Percentiles rank a stretch among this genome's conserved stretches.
Evolutionary conservation across 306 rosid genomes (phyloP).

Genomic region (Cicer pinnatifidum): DNA sequence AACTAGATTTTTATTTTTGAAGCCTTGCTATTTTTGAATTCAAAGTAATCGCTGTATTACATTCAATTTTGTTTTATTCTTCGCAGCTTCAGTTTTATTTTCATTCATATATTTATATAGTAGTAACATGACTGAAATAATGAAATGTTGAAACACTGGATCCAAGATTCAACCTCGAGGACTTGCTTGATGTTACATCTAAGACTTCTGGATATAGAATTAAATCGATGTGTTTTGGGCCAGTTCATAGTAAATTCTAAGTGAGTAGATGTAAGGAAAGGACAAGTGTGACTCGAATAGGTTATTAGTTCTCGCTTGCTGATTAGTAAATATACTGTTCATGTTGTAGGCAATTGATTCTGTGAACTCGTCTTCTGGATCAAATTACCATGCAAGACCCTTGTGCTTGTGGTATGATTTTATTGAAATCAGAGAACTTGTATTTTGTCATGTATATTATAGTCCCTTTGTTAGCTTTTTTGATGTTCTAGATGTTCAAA

Average conservation of each 20-base stretch:
- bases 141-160: constrained; percentile 1
- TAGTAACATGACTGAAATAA: not conserved
- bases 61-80: not conserved
- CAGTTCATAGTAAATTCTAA: constrained; percentile 23
- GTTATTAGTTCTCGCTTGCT: not conserved
- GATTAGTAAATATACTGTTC: not conserved
- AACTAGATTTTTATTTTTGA: constrained; percentile 6
- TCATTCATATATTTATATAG: not conserved
- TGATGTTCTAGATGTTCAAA: constrained; percentile 2
- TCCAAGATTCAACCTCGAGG: not conserved
- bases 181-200: constrained; percentile 29
- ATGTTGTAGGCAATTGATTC: not conserved
- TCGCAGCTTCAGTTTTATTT: constrained; percentile 2
- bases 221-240: not conserved
- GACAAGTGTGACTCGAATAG: not conserved
- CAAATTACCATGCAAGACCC: not conserved
- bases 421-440: not conserved
- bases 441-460: not conserved
- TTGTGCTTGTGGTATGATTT: constrained; percentile 7
- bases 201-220: constrained; percentile 7
- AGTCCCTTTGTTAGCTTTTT: not conserved
- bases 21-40: constrained; percentile 16
- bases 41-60: not conserved
- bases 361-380: constrained; percentile 6
- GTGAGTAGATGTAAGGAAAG: constrained; percentile 15